phyloP scores from a whole-genome alignment of 179 eudicot genomes.

The Heliamphora pulchella region DNA sequence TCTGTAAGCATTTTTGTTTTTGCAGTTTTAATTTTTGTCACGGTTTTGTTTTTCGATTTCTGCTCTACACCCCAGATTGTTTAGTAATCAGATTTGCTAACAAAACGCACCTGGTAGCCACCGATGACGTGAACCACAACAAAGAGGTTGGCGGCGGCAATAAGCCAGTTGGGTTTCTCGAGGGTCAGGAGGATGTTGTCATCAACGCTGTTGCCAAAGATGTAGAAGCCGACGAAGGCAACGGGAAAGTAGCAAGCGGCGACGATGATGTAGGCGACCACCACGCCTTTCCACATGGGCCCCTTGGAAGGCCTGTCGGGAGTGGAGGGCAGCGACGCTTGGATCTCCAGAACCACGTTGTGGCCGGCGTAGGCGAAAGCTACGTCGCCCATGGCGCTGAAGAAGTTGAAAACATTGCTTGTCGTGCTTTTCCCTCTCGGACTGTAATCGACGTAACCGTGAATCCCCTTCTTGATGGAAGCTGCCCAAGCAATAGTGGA shows the following conservation, averaged over 20 bases:
- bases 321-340: slow-evolving; percentile 63
- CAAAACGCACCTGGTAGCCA: slow-evolving; percentile 43
- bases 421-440: slow-evolving; percentile 22
- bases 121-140: slow-evolving; percentile 59
- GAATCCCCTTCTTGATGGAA: slow-evolving; percentile 32
- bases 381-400: slow-evolving; percentile 48
- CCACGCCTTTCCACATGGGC: slow-evolving; percentile 59
- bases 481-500: slow-evolving; percentile 60
- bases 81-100: neutral
- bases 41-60: too few relatives aligned
- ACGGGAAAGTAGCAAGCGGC: slow-evolving; percentile 64
- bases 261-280: slow-evolving; percentile 47
- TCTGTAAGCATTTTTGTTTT: too few relatives aligned
- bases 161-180: slow-evolving; percentile 49
- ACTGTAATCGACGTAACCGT: slow-evolving; percentile 31
- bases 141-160: slow-evolving; percentile 44
- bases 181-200: slow-evolving; percentile 52
- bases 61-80: too few relatives aligned
- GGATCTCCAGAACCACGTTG: slow-evolving; percentile 56
- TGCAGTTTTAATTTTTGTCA: too few relatives aligned
- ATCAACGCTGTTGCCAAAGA: slow-evolving; percentile 43
- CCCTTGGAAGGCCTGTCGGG: slow-evolving; percentile 50
- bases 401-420: slow-evolving; percentile 35
- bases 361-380: slow-evolving; percentile 59
- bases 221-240: slow-evolving; percentile 40